Percentiles rank a stretch among this genome's conserved stretches.
phyloP scores from a whole-genome alignment of 2,329 filamentous ascomycete genomes.

The Nothopassalora personata region DNA sequence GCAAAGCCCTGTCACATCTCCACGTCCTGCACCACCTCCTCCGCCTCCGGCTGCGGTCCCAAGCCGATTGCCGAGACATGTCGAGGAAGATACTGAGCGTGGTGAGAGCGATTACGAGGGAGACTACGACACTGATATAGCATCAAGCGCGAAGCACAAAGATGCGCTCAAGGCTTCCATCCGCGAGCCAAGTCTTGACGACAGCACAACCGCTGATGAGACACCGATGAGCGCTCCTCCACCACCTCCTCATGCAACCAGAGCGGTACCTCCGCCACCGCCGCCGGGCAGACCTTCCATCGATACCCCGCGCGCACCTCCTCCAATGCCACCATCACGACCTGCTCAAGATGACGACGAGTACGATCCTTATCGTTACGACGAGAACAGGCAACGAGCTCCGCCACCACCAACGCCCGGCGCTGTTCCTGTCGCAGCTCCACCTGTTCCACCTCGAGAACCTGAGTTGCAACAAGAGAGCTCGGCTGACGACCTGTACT shows the following conservation, averaged over 20 bases:
- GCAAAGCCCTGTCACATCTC: slow-evolving; percentile 33
- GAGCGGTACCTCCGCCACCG: slow-evolving; percentile 52
- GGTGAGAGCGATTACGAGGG: slow-evolving; percentile 93
- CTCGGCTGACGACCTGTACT: slow-evolving; percentile 44
- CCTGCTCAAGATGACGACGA: slow-evolving; percentile 51
- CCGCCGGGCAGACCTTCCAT: slow-evolving; percentile 59
- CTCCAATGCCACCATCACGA: slow-evolving; percentile 60
- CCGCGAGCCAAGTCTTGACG: slow-evolving; percentile 70
- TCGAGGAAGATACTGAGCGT: slow-evolving; percentile 58
- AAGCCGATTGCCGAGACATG: slow-evolving; percentile 32
- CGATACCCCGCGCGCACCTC: slow-evolving; percentile 67
- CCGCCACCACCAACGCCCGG: slow-evolving; percentile 31
- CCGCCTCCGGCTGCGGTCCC: slow-evolving; percentile 39
- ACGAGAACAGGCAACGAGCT: slow-evolving; percentile 16
- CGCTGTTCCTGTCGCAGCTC: slow-evolving; percentile 29
- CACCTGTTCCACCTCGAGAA: slow-evolving; percentile 30
- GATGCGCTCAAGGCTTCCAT: slow-evolving; percentile 82
- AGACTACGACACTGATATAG: slow-evolving; percentile 97
- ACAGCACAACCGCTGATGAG: slow-evolving; percentile 53
- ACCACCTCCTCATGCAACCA: slow-evolving; percentile 33
- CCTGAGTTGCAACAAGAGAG: slow-evolving; percentile 34
- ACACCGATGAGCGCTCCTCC: slow-evolving; percentile 43
- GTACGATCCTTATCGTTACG: slow-evolving; percentile 62
- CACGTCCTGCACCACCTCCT: slow-evolving; percentile 43
- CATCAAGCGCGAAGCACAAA: slow-evolving; percentile 86